Evolutionary conservation across 2,329 filamentous ascomycete species (phyloP).

Genomic region (Colletotrichum filicis): DNA sequence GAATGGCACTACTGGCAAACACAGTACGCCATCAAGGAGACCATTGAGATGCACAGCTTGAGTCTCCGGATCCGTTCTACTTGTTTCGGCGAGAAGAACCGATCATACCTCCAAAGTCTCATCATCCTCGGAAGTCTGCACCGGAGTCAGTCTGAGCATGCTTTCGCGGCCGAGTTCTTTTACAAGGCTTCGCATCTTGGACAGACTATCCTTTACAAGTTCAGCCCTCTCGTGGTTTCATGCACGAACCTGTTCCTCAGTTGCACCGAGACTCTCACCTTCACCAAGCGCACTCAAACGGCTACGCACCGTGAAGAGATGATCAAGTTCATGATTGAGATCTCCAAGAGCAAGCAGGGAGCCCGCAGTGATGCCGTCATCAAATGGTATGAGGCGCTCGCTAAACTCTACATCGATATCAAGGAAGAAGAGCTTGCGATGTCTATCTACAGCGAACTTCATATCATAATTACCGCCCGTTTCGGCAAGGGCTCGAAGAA

Average conservation of each 20-base stretch:
- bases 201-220: slow-evolving; percentile 44
- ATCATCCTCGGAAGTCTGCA: slow-evolving; percentile 49
- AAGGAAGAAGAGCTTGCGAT: slow-evolving; percentile 47
- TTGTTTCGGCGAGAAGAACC: slow-evolving; percentile 49
- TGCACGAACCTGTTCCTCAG: slow-evolving; percentile 50
- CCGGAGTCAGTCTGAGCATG: slow-evolving; percentile 37
- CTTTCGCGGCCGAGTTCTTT: slow-evolving; percentile 45
- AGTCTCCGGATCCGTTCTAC: slow-evolving; percentile 47
- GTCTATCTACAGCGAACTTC: slow-evolving; percentile 46
- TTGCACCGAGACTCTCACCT: slow-evolving; percentile 46
- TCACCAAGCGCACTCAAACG: slow-evolving; percentile 48
- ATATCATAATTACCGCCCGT: slow-evolving; percentile 45
- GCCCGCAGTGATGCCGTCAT: slow-evolving; percentile 48
- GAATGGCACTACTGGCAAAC: slow-evolving; percentile 46
- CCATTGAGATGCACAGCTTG: slow-evolving; percentile 45
- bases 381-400: slow-evolving; percentile 48
- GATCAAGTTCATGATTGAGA: slow-evolving; percentile 50
- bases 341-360: slow-evolving; percentile 48
- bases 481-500: slow-evolving; percentile 45
- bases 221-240: slow-evolving; percentile 44
- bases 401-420: slow-evolving; percentile 49
- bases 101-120: slow-evolving; percentile 48
- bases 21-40: slow-evolving; percentile 37
- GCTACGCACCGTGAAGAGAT: slow-evolving; percentile 50
- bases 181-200: slow-evolving; percentile 48